A percentile compares a stretch with the other conserved stretches of the same genome.
Evolutionary conservation across 129 eudicot genomes (phyloP).

Genomic region (Flaveria linearis): DNA sequence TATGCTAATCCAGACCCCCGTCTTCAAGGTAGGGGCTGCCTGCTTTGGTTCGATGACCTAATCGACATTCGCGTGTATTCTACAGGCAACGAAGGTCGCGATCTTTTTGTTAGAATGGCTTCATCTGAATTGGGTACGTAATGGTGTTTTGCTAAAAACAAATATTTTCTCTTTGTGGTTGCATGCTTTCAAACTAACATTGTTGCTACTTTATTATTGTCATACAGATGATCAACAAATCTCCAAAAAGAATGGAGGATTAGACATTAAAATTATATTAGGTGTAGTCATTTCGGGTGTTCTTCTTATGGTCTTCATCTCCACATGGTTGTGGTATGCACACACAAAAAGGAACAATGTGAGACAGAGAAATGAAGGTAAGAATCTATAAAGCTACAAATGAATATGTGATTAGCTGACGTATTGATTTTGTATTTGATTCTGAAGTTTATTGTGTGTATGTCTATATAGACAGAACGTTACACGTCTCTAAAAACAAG

Average conservation of each 20-base stretch:
- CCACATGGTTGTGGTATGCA: too few species aligned
- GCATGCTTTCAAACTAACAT: neutral
- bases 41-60: slow-evolving; percentile 25
- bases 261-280: slow-evolving; percentile 19
- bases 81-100: slow-evolving; percentile 21
- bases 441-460: too few species aligned
- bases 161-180: too few species aligned
- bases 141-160: neutral
- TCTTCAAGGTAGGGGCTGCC: neutral
- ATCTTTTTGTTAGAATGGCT: slow-evolving; percentile 31
- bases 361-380: too few species aligned
- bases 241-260: slow-evolving; percentile 17
- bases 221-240: neutral
- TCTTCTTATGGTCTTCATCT: slow-evolving; percentile 15
- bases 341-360: too few species aligned
- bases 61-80: neutral
- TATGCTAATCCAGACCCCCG: slow-evolving; percentile 37
- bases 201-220: neutral
- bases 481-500: too few species aligned
- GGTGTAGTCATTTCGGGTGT: neutral
- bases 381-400: too few species aligned
- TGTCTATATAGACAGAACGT: too few species aligned
- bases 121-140: slow-evolving; percentile 32
- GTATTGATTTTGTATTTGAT: too few species aligned
- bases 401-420: too few species aligned